Conservation (phyloP, 805 yeast genomes). For the Metschnikowia shivogae region DNA sequence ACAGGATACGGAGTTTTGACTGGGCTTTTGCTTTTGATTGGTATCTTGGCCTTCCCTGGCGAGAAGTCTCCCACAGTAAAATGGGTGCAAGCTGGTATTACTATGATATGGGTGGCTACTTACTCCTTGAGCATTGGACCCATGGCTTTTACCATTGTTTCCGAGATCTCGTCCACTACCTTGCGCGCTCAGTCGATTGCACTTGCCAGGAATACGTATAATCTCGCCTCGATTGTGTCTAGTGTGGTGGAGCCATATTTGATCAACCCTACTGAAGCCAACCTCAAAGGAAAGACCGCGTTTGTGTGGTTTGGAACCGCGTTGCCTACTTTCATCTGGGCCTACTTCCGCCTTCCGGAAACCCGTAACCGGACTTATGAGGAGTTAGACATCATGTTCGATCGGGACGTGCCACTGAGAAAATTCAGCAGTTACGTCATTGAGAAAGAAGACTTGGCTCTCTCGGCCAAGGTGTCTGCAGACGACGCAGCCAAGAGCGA, state of each 20-base stretch:
- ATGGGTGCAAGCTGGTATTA: conserved; percentile 25
- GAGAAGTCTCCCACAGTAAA: conserved; percentile 15
- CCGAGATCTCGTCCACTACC: conserved; percentile 10
- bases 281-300: conserved; percentile 12
- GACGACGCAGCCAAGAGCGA: not conserved
- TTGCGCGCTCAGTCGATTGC: conserved; percentile 13
- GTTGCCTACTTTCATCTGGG: conserved; percentile 25
- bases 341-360: conserved; percentile 19
- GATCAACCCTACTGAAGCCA: conserved; percentile 11
- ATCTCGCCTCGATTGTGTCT: conserved; percentile 10
- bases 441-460: conserved; percentile 3
- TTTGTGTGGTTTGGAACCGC: conserved; percentile 16
- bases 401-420: conserved; percentile 6
- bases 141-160: conserved; percentile 10
- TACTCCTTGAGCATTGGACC: conserved; percentile 11
- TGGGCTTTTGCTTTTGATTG: conserved; percentile 7
- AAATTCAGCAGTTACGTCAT: conserved; percentile 4
- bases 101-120: conserved; percentile 12
- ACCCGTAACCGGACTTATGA: conserved; percentile 10
- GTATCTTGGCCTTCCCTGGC: conserved; percentile 14
- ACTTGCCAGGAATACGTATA: conserved; percentile 9
- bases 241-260: conserved; percentile 11
- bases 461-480: conserved; percentile 1
- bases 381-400: conserved; percentile 11
- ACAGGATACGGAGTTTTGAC: conserved; percentile 3